A percentile compares a stretch with the other conserved stretches of the same genome.
Evolutionary conservation across 805 yeast species (phyloP).

Genomic region (Priceomyces medius): DNA sequence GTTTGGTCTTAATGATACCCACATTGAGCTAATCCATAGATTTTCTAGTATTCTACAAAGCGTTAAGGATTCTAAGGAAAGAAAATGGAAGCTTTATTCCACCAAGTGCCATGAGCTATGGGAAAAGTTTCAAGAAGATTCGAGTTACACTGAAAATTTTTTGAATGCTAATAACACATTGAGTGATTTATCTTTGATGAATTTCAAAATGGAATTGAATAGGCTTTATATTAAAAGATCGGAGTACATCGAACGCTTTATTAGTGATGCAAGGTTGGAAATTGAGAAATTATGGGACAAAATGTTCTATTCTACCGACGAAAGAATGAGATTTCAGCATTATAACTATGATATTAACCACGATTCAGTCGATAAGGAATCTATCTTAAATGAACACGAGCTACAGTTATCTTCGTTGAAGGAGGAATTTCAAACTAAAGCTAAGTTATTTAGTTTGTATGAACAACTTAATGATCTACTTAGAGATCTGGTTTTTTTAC

Average conservation of each 20-base stretch:
- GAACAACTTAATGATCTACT: conserved; percentile 54
- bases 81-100: conserved; percentile 33
- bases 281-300: conserved; percentile 63
- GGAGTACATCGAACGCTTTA: conserved; percentile 64
- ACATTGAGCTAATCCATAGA: conserved; percentile 29
- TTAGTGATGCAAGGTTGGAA: conserved; percentile 56
- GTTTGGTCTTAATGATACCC: conserved; percentile 39
- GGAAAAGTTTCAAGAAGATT: conserved; percentile 54
- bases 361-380: conserved; percentile 52
- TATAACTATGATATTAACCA: conserved; percentile 33
- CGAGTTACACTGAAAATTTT: conserved; percentile 41
- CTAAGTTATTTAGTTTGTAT: conserved; percentile 56
- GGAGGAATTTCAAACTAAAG: conserved; percentile 47
- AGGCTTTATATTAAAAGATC: conserved; percentile 61
- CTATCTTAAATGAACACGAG: conserved; percentile 62
- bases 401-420: conserved; percentile 54
- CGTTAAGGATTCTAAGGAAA: conserved; percentile 34
- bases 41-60: conserved; percentile 30
- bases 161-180: conserved; percentile 46
- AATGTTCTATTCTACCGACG: conserved; percentile 56
- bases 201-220: conserved; percentile 54
- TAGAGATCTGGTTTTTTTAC: conserved; percentile 60
- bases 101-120: conserved; percentile 51
- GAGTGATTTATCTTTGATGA: conserved; percentile 45
- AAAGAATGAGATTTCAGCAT: conserved; percentile 48